Conservation (phyloP, 352 stramenopile species). For the Globisporangium polare region DNA sequence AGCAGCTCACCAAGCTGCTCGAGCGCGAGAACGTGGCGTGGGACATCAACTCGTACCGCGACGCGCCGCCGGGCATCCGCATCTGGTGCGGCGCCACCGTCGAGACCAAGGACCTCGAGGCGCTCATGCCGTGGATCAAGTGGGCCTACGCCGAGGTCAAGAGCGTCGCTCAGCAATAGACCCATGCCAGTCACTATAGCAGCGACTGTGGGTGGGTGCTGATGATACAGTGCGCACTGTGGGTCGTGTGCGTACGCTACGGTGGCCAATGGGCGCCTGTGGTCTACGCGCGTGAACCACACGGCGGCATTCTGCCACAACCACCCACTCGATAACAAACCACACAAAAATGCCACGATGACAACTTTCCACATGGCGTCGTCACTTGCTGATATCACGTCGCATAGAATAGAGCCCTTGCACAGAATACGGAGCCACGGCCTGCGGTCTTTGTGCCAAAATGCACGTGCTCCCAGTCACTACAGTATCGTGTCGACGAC, state of each 20-base stretch:
- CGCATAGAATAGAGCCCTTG: too few species aligned
- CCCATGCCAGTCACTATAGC: background rate
- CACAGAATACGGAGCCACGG: too few species aligned
- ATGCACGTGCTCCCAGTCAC: too few species aligned
- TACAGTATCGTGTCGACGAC: too few species aligned
- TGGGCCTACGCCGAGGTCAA: conserved; percentile 96
- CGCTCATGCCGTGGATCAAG: conserved; percentile 98
- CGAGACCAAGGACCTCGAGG: conserved; percentile 96
- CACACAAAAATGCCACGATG: too few species aligned
- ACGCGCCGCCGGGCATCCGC: conserved; percentile 96
- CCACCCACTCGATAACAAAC: too few species aligned
- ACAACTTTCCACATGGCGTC: too few species aligned
- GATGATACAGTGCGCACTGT: background rate
- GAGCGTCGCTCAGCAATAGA: conserved; percentile 28
- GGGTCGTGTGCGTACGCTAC: background rate
- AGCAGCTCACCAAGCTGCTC: conserved; percentile 95
- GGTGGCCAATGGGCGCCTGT: too few species aligned
- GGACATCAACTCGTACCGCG: conserved; percentile 98
- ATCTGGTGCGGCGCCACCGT: conserved; percentile 99
- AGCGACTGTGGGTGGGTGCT: background rate
- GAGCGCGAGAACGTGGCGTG: conserved; percentile 95
- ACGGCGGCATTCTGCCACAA: background rate
- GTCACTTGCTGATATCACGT: too few species aligned
- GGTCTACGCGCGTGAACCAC: background rate
- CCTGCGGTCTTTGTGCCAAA: too few species aligned